These are phyloP conservation scores for Chlorokybus atmophyticus DNA, from an alignment of 139 green algal species.

Conservation along the genomic window DNA sequence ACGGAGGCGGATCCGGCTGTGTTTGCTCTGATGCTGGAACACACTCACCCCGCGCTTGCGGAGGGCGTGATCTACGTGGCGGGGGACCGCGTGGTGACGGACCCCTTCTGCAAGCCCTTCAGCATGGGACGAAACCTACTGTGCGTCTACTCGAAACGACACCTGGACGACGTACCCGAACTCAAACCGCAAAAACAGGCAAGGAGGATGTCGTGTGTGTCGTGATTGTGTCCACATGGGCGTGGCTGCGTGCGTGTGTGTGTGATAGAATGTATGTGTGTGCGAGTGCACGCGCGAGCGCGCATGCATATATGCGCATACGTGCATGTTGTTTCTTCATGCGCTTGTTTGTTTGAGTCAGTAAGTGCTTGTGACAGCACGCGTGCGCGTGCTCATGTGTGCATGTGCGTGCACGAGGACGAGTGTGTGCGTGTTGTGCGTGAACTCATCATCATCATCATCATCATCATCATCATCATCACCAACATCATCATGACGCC, in stretches of 20 bases:
- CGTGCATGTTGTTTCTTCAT: not conserved
- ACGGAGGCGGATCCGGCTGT: slow-evolving; percentile 92
- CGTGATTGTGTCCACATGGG: not conserved
- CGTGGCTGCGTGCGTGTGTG: no score
- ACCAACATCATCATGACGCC: not conserved
- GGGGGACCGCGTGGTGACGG: slow-evolving; percentile 86
- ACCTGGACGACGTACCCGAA: slow-evolving; percentile 82
- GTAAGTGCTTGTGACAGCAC: not conserved
- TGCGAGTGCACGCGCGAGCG: no score
- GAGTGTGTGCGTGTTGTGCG: not conserved
- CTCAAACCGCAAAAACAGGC: slow-evolving; percentile 61
- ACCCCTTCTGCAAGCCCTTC: slow-evolving; percentile 95
- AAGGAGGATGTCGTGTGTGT: slow-evolving; percentile 20
- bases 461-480: not conserved
- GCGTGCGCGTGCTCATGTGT: not conserved
- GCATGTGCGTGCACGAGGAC: no score
- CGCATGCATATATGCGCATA: not conserved
- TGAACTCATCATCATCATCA: not conserved
- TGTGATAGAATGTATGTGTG: no score
- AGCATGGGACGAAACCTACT: slow-evolving; percentile 98
- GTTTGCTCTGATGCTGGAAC: slow-evolving; percentile 82
- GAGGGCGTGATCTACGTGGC: slow-evolving; percentile 57
- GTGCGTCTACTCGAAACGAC: slow-evolving; percentile 96
- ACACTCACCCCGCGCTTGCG: slow-evolving; percentile 55
- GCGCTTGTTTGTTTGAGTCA: not conserved